Evolutionary conservation across 208 protist species (phyloP).

Genomic region (Leptomonas pyrrhocoris): DNA sequence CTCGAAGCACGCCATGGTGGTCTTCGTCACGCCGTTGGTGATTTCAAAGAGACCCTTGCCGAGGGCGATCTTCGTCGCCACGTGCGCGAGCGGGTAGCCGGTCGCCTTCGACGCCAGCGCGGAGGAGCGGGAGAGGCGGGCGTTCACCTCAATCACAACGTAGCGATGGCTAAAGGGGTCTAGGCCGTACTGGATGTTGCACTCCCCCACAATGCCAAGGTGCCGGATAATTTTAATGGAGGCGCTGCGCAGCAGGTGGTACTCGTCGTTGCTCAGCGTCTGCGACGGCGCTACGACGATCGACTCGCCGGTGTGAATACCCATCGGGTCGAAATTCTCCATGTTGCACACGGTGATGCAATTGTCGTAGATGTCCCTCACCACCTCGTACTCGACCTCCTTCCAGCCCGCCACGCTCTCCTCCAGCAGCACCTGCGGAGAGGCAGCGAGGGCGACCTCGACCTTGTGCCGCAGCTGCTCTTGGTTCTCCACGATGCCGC

Average conservation of each 20-base stretch:
- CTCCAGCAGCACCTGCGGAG: slow-evolving; percentile 97
- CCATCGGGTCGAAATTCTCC: slow-evolving; percentile 99
- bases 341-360: slow-evolving; percentile 99
- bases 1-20: slow-evolving; percentile 98
- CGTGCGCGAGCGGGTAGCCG: slow-evolving; percentile 98
- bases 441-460: slow-evolving; percentile 82
- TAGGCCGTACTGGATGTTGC: slow-evolving; percentile 99
- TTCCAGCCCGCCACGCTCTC: slow-evolving; percentile 99
- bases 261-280: slow-evolving; percentile 97
- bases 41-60: slow-evolving; percentile 94
- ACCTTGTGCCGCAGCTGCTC: slow-evolving; percentile 83
- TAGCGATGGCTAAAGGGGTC: slow-evolving; percentile 96
- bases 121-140: slow-evolving; percentile 96
- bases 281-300: slow-evolving; percentile 99
- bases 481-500: slow-evolving; percentile 95
- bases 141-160: slow-evolving; percentile 99
- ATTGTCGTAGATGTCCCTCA: slow-evolving; percentile 98
- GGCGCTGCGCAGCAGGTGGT: slow-evolving; percentile 96
- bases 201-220: slow-evolving; percentile 98
- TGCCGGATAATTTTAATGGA: slow-evolving; percentile 97
- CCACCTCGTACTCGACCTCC: slow-evolving; percentile 99
- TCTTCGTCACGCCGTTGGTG: slow-evolving; percentile 93
- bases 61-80: slow-evolving; percentile 97
- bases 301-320: slow-evolving; percentile 98
- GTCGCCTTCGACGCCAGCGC: slow-evolving; percentile 98